phyloP scores from a whole-genome alignment of 2,329 filamentous ascomycete genomes.

The Cercospora berteroae region DNA sequence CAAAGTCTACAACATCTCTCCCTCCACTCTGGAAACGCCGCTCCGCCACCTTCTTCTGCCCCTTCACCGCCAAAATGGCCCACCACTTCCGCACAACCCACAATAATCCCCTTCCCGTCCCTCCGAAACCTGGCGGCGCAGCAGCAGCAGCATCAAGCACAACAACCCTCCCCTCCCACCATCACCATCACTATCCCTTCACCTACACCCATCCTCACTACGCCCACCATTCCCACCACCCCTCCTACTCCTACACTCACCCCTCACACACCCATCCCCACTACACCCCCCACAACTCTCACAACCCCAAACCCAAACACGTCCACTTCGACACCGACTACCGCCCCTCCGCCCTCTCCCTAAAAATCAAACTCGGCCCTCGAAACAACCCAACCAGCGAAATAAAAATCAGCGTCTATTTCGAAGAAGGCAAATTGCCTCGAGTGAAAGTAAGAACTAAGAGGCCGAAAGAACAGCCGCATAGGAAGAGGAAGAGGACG shows the following conservation, averaged over 20 bases:
- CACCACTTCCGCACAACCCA: conserved; percentile 8
- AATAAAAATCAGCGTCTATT: conserved; percentile 34
- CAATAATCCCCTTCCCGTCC: conserved; percentile 3
- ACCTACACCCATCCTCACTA: neutral
- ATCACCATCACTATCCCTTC: neutral
- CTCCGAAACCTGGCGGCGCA: neutral
- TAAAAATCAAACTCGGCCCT: conserved; percentile 33
- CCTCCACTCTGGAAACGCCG: conserved; percentile 2
- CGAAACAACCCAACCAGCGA: conserved; percentile 28
- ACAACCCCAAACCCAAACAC: neutral
- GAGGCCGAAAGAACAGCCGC: conserved; percentile 21
- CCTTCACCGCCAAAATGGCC: conserved; percentile 1
- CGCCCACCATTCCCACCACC: neutral
- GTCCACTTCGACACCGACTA: conserved; percentile 33
- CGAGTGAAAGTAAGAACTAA: conserved; percentile 33
- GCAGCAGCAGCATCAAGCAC: neutral
- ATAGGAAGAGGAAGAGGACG: conserved; percentile 19
- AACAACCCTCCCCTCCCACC: conserved; percentile 1
- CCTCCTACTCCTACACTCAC: neutral
- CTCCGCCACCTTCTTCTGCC: neutral
- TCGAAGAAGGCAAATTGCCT: conserved; percentile 31
- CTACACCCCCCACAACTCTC: neutral
- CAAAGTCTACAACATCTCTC: neutral
- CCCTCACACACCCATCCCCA: neutral
- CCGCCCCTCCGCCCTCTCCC: conserved; percentile 28